phyloP scores from a whole-genome alignment of 768 basidiomycete genomes.

The Rhodotorula sphaerocarpa region DNA sequence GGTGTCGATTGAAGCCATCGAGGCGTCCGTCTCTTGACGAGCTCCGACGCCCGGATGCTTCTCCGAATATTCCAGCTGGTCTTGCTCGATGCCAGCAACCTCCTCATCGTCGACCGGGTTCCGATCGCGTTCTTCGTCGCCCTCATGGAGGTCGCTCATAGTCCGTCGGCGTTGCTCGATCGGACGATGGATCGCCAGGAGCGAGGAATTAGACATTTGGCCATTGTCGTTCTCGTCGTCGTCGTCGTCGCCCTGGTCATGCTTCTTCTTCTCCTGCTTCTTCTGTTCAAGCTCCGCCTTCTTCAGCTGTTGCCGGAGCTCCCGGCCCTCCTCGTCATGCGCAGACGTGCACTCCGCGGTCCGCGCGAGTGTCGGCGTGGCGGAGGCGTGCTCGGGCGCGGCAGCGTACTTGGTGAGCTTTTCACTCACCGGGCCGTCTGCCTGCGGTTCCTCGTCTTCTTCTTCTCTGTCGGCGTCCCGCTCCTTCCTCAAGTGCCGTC shows the following conservation, averaged over 20 bases:
- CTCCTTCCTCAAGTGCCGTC: too few relatives aligned
- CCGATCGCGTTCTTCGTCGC: background rate
- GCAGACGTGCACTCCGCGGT: background rate
- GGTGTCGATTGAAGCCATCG: background rate
- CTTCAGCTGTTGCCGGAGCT: background rate
- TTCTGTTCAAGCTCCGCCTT: background rate
- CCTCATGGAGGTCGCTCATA: background rate
- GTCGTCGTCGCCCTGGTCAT: background rate
- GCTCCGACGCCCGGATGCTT: background rate
- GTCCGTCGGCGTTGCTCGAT: slow-evolving; percentile 5
- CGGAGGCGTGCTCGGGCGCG: too few relatives aligned
- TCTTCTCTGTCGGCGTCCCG: too few relatives aligned
- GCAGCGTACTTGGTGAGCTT: too few relatives aligned
- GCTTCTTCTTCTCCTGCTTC: background rate
- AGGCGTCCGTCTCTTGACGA: background rate
- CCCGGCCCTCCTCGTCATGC: background rate
- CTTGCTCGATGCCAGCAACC: slow-evolving; percentile 1
- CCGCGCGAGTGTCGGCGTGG: too few relatives aligned
- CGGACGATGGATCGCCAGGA: slow-evolving; percentile 31
- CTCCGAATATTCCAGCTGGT: background rate
- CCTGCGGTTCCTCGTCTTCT: too few relatives aligned
- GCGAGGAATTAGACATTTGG: slow-evolving; percentile 8
- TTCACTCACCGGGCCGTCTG: too few relatives aligned
- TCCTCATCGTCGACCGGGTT: background rate
- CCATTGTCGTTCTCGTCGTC: background rate